These are phyloP conservation scores for Hypoxylon perforatum DNA, from an alignment of 495 filamentous ascomycete species.

Conservation along the genomic window DNA sequence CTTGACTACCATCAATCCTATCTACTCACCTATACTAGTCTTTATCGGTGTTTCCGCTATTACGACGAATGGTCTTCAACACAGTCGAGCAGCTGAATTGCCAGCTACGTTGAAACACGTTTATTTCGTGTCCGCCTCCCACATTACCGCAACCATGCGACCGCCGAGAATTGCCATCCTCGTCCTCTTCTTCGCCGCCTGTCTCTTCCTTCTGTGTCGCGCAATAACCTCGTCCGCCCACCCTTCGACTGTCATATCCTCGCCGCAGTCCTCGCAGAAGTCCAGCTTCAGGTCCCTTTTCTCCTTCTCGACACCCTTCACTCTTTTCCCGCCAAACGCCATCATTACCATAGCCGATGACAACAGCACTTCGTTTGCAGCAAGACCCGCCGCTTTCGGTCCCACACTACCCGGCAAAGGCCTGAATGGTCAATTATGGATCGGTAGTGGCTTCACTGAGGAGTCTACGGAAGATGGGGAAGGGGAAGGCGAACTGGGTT, in stretches of 20 bases:
- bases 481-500: conserved; percentile 89
- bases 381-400: conserved; percentile 93
- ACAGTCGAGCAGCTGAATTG: conserved; percentile 40
- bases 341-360: conserved; percentile 97
- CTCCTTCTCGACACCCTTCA: conserved; percentile 64
- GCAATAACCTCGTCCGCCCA: conserved; percentile 50
- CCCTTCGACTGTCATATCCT: conserved; percentile 40
- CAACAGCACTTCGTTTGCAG: conserved; percentile 95
- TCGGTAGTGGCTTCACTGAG: conserved; percentile 89
- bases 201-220: conserved; percentile 60
- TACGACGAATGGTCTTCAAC: conserved; percentile 40
- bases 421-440: conserved; percentile 86
- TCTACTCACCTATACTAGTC: conserved; percentile 1
- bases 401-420: conserved; percentile 79
- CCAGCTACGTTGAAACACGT: conserved; percentile 41
- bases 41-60: conserved; percentile 14
- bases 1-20: conserved; percentile 22
- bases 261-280: conserved; percentile 41
- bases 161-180: conserved; percentile 59
- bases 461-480: conserved; percentile 71
- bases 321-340: conserved; percentile 92
- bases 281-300: conserved; percentile 55
- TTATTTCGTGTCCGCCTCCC: not conserved
- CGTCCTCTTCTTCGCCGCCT: conserved; percentile 57
- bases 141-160: conserved; percentile 52